phyloP scores from a whole-genome alignment of 106 monocot genomes.

The Chionographis japonica region DNA sequence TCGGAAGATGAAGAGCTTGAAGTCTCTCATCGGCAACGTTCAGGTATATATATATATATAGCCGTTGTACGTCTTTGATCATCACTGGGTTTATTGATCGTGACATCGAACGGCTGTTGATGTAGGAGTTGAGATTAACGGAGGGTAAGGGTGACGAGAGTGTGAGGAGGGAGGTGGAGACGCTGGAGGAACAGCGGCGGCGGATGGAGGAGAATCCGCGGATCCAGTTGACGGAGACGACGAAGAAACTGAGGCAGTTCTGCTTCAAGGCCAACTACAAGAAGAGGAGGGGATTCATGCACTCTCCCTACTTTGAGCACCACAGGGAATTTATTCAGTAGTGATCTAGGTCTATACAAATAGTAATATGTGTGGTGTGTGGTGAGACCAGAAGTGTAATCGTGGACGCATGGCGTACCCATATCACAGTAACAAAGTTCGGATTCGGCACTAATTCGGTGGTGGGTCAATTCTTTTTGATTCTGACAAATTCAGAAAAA shows the following conservation, averaged over 20 bases:
- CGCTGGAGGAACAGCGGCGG: slow-evolving; percentile 33
- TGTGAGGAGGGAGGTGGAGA: slow-evolving; percentile 42
- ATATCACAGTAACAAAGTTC: too few relatives aligned
- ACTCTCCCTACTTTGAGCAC: not conserved
- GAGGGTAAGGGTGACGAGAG: slow-evolving; percentile 12
- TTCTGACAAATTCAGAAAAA: too few relatives aligned
- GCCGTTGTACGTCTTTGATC: too few relatives aligned
- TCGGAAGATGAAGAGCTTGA: slow-evolving; percentile 89
- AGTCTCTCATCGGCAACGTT: slow-evolving; percentile 63
- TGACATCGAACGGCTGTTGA: not conserved
- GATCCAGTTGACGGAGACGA: slow-evolving; percentile 51
- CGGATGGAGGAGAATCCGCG: slow-evolving; percentile 71
- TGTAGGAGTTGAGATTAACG: slow-evolving; percentile 65
- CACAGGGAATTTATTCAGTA: not conserved
- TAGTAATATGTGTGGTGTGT: too few relatives aligned
- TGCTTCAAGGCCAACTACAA: slow-evolving; percentile 92
- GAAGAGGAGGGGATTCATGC: slow-evolving; percentile 40
- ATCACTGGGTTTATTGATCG: not conserved
- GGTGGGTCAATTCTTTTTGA: too few relatives aligned
- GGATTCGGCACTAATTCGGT: too few relatives aligned
- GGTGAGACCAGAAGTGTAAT: too few relatives aligned
- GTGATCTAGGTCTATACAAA: slow-evolving; percentile 1
- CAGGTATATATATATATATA: slow-evolving; percentile 31
- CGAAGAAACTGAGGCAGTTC: slow-evolving; percentile 80
- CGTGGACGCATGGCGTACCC: too few relatives aligned